Evolutionary conservation across 805 yeast species (phyloP), one percentile per base, ranked within the genome.

Genomic region (Saturnispora quitensis): DNA sequence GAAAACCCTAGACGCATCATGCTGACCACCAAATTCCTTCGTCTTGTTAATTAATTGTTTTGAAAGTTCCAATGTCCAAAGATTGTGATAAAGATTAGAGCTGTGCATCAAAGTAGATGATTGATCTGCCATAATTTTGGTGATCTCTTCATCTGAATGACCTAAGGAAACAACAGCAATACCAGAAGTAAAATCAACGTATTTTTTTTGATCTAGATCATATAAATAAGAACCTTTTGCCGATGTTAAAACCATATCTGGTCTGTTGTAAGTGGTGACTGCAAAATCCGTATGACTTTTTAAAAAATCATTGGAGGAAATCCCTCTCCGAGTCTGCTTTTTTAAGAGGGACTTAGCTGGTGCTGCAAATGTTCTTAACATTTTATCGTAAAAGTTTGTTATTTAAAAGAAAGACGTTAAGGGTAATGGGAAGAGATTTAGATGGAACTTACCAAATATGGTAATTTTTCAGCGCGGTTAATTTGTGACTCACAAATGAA

Each of bases 81-180:
- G 73, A 63, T 90, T 93, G 66, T 86, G 83, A 71, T 82, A 89
- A 55, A 93, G 71, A 63, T 93, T 93, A 3, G 96, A 88, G 55
- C 88, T 76, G 64, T 93, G 99, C 53, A 89, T 74, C 58, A 91
- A 72, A 9, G 82, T 81, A 33, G 66, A 65, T 1, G 89, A 80
- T 69, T 93, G 99, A 43, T 85, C 84, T 52, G 69, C 67, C 55
- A 89, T 65, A 54, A 93, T 78, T 50, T 84, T 71, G 6, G 95
- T 77, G 36, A 93, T 76, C 55, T 81, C 84, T 4, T 82, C 80
- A 60, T 93, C 77, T 25, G 89, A 73, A 64, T 93, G 98, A 2
- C 99, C 99, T 56, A 93, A 72, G 1, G 87, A 84, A n/a, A 96
- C 91, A 15, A 93, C 99, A 1, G 99, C 98, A 58, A 93, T 91